Evolutionary conservation across 169 alveolate species (phyloP).

Genomic region (Plasmodium gallinaceum): DNA sequence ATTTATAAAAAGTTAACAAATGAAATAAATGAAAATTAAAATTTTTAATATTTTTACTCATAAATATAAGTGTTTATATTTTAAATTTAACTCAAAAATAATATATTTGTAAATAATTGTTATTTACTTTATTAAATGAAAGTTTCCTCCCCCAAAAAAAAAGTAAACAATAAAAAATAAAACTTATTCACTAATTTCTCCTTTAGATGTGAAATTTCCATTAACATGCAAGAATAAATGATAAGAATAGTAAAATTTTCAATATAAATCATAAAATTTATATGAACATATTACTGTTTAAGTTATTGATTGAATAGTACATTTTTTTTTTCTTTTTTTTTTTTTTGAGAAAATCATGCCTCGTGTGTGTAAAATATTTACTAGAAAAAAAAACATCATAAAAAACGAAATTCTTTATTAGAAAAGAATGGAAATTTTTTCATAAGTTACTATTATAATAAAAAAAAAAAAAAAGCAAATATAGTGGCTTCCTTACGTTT

Average conservation of each 20-base stretch:
- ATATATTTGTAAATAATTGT: constrained; percentile 12
- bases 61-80: constrained; percentile 3
- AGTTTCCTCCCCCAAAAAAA: not conserved
- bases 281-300: not conserved
- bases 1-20: constrained; percentile 18
- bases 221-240: constrained; percentile 2
- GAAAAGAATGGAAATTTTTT: no score
- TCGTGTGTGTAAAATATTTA: not conserved
- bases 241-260: not conserved
- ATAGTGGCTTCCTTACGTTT: no score
- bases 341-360: not conserved
- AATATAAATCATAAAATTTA: not conserved
- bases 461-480: no score
- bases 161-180: not conserved
- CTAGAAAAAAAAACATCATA: not conserved
- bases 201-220: not conserved
- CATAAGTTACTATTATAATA: no score
- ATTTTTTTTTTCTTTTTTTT: not conserved
- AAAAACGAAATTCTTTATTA: not conserved
- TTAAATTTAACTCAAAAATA: constrained; percentile 11
- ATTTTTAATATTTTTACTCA: constrained; percentile 11
- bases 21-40: not conserved
- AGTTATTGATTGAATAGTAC: not conserved
- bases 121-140: not conserved
- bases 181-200: constrained; percentile 6